Conservation (phyloP, 345 rosid genomes). For the Brassica juncea region DNA sequence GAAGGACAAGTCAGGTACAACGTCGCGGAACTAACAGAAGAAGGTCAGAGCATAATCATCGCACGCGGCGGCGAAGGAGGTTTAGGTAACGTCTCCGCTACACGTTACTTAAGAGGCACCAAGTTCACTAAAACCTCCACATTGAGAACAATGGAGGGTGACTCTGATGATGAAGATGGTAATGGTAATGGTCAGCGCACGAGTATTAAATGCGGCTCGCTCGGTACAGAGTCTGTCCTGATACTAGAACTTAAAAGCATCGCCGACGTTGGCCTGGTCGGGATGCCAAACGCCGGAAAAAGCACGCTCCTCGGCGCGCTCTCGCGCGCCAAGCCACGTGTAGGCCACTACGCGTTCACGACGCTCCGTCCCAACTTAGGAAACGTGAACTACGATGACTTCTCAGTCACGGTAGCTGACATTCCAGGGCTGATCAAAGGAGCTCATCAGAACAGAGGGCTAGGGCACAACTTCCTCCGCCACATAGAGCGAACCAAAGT, state of each 20-base stretch:
- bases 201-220: conserved; percentile 53
- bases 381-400: conserved; percentile 68
- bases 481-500: conserved; percentile 97
- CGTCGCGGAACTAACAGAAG: conserved; percentile 71
- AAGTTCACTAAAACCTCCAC: conserved; percentile 35
- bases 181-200: conserved; percentile 41
- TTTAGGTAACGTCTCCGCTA: conserved; percentile 58
- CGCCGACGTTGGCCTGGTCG: conserved; percentile 96
- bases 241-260: conserved; percentile 89
- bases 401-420: conserved; percentile 90
- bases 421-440: conserved; percentile 94
- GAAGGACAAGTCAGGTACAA: conserved; percentile 47
- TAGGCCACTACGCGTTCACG: conserved; percentile 89
- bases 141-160: conserved; percentile 19
- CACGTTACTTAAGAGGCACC: conserved; percentile 46
- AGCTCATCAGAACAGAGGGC: conserved; percentile 80
- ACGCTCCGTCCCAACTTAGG: conserved; percentile 90
- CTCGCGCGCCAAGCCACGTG: conserved; percentile 78
- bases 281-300: conserved; percentile 96
- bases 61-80: conserved; percentile 92
- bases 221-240: conserved; percentile 65
- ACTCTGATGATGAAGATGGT: conserved; percentile 37
- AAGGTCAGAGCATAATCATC: conserved; percentile 66
- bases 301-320: conserved; percentile 89
- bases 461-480: conserved; percentile 86